Evolutionary conservation across 768 basidiomycete genomes (phyloP).

Genomic region (Pleurotus giganteus): DNA sequence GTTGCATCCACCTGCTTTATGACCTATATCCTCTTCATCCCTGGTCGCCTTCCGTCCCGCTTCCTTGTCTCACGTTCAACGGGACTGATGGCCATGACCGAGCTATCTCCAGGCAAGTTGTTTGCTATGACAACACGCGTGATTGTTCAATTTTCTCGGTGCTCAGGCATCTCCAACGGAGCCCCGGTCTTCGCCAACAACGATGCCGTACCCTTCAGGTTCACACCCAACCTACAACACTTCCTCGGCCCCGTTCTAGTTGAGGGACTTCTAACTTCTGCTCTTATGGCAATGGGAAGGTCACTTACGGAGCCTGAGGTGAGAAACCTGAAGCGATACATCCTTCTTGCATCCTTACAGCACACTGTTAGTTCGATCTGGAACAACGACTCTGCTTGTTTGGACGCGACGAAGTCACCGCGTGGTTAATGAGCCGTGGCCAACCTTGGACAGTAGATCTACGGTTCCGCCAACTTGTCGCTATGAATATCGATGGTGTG

Average conservation of each 20-base stretch:
- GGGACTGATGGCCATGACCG: conserved; percentile 90
- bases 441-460: conserved; percentile 58
- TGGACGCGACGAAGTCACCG: conserved; percentile 87
- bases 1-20: conserved; percentile 88
- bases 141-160: neutral
- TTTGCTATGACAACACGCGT: too few species aligned
- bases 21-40: conserved; percentile 84
- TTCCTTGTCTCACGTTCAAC: conserved; percentile 90
- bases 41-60: conserved; percentile 77
- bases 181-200: conserved; percentile 68
- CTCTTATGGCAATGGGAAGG: conserved; percentile 88
- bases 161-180: conserved; percentile 38
- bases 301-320: conserved; percentile 93
- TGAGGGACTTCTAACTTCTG: conserved; percentile 85
- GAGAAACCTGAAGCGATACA: conserved; percentile 16
- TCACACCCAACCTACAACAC: conserved; percentile 94
- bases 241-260: conserved; percentile 88
- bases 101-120: conserved; percentile 75
- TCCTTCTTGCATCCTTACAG: neutral
- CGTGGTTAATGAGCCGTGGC: conserved; percentile 63
- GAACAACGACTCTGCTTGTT: conserved; percentile 92
- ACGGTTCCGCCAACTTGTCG: conserved; percentile 52
- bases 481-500: conserved; percentile 61
- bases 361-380: conserved; percentile 72
- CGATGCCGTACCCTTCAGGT: conserved; percentile 94